Percentiles rank a stretch among this genome's conserved stretches.
Evolutionary conservation across 163 green algal genomes (phyloP).

Genomic region (Scenedesmus sp.): DNA sequence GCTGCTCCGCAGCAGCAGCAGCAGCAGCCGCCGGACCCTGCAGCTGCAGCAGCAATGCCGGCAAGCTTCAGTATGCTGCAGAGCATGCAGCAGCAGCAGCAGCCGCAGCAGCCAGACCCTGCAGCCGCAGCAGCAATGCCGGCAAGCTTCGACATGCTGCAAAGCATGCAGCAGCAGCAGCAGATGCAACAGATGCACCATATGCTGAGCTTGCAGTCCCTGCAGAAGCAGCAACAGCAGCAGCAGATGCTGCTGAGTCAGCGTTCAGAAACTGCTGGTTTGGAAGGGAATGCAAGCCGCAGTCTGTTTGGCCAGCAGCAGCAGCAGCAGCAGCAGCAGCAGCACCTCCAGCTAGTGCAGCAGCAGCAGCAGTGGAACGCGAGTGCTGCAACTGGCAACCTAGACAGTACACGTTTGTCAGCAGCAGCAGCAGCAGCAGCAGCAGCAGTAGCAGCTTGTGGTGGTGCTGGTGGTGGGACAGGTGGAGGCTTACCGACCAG

Average conservation of each 20-base stretch:
- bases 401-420: not conserved
- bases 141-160: no score
- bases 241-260: not conserved
- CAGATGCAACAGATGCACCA: not conserved
- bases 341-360: not conserved
- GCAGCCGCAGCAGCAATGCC: slow-evolving; percentile 41
- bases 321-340: not conserved
- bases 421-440: not conserved
- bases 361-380: not conserved
- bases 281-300: no score
- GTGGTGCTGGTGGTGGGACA: no score
- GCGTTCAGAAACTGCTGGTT: no score
- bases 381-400: not conserved
- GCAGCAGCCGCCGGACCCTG: slow-evolving; percentile 2
- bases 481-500: not conserved
- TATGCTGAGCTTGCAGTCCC: slow-evolving; percentile 4
- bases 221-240: not conserved
- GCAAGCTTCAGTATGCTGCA: slow-evolving; percentile 6
- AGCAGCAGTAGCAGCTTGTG: not conserved
- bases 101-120: slow-evolving; percentile 6
- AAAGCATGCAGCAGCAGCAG: slow-evolving; percentile 34
- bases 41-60: slow-evolving; percentile 34
- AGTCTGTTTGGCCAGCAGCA: not conserved
- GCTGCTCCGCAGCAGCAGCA: not conserved
- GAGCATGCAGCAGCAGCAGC: slow-evolving; percentile 22